Evolutionary conservation across 2,329 filamentous ascomycete genomes (phyloP).

Genomic region (Colletotrichum acutatum): DNA sequence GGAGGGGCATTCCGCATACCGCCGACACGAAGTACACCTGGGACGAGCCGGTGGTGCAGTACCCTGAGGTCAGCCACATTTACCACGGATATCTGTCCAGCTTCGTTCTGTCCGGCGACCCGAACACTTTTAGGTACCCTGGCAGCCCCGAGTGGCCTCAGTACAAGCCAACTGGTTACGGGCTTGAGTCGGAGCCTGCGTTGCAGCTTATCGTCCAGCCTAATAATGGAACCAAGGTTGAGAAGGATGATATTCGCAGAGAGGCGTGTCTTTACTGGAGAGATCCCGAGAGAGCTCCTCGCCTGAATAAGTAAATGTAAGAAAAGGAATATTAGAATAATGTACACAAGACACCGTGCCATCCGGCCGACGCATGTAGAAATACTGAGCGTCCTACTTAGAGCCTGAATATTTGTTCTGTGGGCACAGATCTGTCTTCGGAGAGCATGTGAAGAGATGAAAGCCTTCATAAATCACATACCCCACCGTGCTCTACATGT

Average conservation of each 20-base stretch:
- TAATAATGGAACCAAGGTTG: slow-evolving; percentile 42
- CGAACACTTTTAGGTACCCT: slow-evolving; percentile 61
- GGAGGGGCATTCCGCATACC: slow-evolving; percentile 59
- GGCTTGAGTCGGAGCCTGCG: slow-evolving; percentile 39
- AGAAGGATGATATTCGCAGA: slow-evolving; percentile 46
- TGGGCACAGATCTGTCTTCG: no score
- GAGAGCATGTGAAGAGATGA: no score
- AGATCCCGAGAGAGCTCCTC: slow-evolving; percentile 45
- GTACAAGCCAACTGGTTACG: slow-evolving; percentile 41
- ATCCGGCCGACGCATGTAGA: not conserved
- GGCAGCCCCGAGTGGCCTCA: slow-evolving; percentile 39
- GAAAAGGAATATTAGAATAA: no score
- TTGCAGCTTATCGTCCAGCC: slow-evolving; percentile 48
- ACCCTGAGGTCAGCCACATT: slow-evolving; percentile 48
- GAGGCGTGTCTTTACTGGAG: slow-evolving; percentile 50
- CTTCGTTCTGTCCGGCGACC: slow-evolving; percentile 78
- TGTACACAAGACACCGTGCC: not conserved
- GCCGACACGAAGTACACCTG: slow-evolving; percentile 50
- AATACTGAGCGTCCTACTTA: no score
- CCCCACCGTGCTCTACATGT: no score
- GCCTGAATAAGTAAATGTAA: slow-evolving; percentile 46
- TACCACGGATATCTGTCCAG: slow-evolving; percentile 73
- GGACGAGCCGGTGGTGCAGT: slow-evolving; percentile 47
- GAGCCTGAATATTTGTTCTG: no score
- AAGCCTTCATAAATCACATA: no score